Evolutionary conservation across 768 basidiomycete species (phyloP).

Genomic region (Tylopilus sp.): DNA sequence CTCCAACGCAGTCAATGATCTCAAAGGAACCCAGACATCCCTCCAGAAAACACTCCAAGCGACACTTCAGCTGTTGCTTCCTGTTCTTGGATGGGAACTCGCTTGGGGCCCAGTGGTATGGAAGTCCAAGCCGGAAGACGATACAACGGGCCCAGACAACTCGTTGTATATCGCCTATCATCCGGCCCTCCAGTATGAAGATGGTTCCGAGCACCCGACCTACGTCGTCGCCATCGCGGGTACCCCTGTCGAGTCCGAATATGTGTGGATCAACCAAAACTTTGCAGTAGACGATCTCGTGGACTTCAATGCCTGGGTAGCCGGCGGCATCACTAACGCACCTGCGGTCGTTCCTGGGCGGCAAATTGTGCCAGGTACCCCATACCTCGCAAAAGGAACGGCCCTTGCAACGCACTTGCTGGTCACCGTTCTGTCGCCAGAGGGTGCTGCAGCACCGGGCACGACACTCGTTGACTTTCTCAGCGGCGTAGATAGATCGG

Average conservation of each 20-base stretch:
- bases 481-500: no score
- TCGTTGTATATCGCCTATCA: conserved; percentile 8
- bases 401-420: no score
- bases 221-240: conserved; percentile 14
- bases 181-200: not conserved
- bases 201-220: not conserved
- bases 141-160: conserved; percentile 3
- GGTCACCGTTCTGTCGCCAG: no score
- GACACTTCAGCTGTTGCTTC: no score
- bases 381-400: no score
- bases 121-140: not conserved
- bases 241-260: not conserved
- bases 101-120: conserved; percentile 12
- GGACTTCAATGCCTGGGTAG: conserved; percentile 9
- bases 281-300: not conserved
- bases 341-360: no score
- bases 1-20: not conserved
- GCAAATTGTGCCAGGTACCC: no score
- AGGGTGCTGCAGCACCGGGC: not conserved
- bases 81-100: not conserved
- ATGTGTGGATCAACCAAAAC: conserved; percentile 6
- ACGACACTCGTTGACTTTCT: no score
- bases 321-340: no score
- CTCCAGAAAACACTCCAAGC: not conserved
- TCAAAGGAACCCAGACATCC: not conserved